Evolutionary conservation across 352 stramenopile species (phyloP), one percentile per base, ranked within the genome.

Genomic region (Globisporangium ultimum): DNA sequence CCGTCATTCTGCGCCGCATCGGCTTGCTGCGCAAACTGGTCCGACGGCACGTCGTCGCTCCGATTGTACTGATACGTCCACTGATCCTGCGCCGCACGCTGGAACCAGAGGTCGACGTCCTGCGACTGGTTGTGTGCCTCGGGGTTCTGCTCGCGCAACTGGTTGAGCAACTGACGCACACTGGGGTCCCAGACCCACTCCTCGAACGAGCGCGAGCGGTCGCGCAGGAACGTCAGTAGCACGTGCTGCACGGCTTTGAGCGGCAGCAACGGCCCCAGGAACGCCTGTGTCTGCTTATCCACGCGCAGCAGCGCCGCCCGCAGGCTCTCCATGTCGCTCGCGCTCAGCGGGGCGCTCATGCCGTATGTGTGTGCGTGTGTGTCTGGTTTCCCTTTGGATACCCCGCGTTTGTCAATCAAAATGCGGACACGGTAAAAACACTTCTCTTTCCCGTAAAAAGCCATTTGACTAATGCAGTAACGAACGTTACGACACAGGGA

Each of bases 171-270:
- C 46, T 87, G 68, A 11, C 71, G 83, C 28, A 87, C 74, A 12
- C 66, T 63, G 0, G 80, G 69, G 51, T 94, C 83, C 83, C 81
- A 92, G 1, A 94, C 71, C 74, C 84, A 89, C 55, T 93, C 80
- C 48, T 82, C 71, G 53, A 94, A 90, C 36, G 71, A 71, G 14
- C 77, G 73, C 36, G 72, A 80, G 17, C 49, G 6, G 50, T 95
- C 83, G 21, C 54, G 67, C 45, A 91, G 52, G 53, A 95, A 95
- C 43, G 78, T 78, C 40, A 89, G 45, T 46, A 95, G 68, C 55
- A 92, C 66, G 17, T 93, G 68, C 56, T 89, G 83, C 42, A 92
- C 80, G 8, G 83, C 72, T 7, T 64, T 67, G 13, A 91, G 60
- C 32, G 68, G 65, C 28, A 95, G 63, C 43, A 95, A 64, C 5